Evolutionary conservation across 1,139 yeast species (phyloP), one percentile per base, ranked within the genome.

Genomic region (Candida tropicalis): DNA sequence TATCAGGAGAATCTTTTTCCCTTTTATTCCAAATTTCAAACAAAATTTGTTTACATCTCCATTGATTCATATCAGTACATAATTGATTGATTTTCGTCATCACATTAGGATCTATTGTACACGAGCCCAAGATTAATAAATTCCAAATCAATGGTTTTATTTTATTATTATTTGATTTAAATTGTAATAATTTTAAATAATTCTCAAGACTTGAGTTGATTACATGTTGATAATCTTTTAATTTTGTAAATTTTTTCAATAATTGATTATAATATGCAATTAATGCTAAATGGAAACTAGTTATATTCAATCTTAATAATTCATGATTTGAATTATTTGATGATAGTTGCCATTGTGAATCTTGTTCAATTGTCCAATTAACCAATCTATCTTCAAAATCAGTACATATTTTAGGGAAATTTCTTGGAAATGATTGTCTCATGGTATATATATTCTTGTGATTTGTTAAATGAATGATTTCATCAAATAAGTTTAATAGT

Each of bases 21-120:
- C 76, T 57, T 23, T 79, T 56, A 36, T 73, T 65, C 78, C 81
- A 76, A n/a, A 77, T 66, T 51, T 79, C 84, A 49, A 66, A 66
- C 46, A 79, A 59, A 9, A 79, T 63, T 52, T 79, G 84, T 50
- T 78, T 77, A 1, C 76, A 73, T 35, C 82, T 60, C 84, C 84
- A 79, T 48, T 72, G 70, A 36, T 77, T 31, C 15, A 31, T 75
- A 16, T 59, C 40, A 16, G 46, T 13, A 36, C 24, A 8, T 5
- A 27, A 18, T 17, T 26, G 16, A n/a, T n/a, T 24, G 4, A 25
- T 26, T n/a, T 15, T 26, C 11, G 16, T 8, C 23, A 35, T 57
- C 34, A 61, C 57, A 29, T 59, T 52, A 13, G 15, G 39, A 40
- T 44, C 48, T 11, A 46, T 44, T 27, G 45, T 48, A 44, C 76